Evolutionary conservation across 495 filamentous ascomycete genomes (phyloP).

Genomic region (Cercophora newfieldiana): DNA sequence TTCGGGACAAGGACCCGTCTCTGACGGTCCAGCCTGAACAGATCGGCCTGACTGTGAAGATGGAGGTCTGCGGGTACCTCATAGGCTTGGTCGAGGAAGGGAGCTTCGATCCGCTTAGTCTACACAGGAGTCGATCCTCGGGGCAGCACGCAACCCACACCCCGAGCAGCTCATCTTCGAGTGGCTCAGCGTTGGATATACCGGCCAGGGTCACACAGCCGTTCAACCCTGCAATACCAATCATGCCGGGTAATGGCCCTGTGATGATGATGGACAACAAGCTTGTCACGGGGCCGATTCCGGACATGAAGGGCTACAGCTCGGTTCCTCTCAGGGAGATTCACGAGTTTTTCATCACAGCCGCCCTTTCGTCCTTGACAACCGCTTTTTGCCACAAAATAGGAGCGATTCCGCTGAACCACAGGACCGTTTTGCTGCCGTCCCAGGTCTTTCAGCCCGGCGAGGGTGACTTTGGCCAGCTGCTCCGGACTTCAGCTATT

Average conservation of each 20-base stretch:
- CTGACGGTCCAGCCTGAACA: conserved; percentile 27
- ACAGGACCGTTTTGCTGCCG: conserved; percentile 42
- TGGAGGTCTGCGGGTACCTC: conserved; percentile 42
- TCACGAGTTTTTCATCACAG: conserved; percentile 48
- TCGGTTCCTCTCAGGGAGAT: conserved; percentile 35
- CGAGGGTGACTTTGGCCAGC: conserved; percentile 24
- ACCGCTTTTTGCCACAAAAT: conserved; percentile 42
- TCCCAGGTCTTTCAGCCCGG: conserved; percentile 22
- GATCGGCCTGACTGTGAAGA: conserved; percentile 31
- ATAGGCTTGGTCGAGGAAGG: conserved; percentile 47
- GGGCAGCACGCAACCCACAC: conserved; percentile 44
- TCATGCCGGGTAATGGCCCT: not conserved
- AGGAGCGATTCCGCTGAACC: conserved; percentile 46
- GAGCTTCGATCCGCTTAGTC: conserved; percentile 44
- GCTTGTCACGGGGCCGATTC: conserved; percentile 1
- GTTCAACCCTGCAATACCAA: conserved; percentile 20
- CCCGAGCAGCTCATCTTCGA: conserved; percentile 51
- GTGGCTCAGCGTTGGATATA: conserved; percentile 44
- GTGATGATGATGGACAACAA: conserved; percentile 28
- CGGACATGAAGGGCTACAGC: conserved; percentile 21
- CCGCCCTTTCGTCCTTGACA: conserved; percentile 45
- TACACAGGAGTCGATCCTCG: conserved; percentile 42
- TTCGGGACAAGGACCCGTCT: conserved; percentile 35
- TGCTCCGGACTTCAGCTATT: conserved; percentile 35
- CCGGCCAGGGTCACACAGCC: conserved; percentile 38